Evolutionary conservation across 805 yeast species (phyloP), one percentile per base, ranked within the genome.

Genomic region (Komagataella pastoris): DNA sequence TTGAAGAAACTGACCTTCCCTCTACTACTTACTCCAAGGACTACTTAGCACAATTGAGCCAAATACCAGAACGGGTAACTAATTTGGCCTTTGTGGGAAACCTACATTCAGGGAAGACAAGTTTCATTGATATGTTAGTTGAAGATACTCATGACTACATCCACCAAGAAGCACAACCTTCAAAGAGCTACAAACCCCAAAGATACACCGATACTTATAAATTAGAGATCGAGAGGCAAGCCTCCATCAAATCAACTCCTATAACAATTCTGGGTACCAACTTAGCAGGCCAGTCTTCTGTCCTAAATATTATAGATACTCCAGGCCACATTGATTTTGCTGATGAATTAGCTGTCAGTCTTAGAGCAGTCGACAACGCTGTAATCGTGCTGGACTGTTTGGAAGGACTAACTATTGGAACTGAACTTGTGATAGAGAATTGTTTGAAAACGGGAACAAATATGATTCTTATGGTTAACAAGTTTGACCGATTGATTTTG

Each of bases 241-340:
- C 88, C 5, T 72, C 95, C 1, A 72, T 88, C 14, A 81, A 81
- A 58, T 50, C 83, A 1, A 67, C 83, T 1, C 81, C 88, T 0
- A 72, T 85, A 56, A 69, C 91, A 0, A 57, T 87, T 7, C 62
- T 90, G 6, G 63, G 83, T 14, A 77, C 75, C 0, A 79, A 79
- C 59, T 55, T 77, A 24, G 66, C 66, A 14, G 76, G 72, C 1
- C 78, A 76, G 54, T 82, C 95, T 0, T 65, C 69, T 17, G 77
- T 79, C 0, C 58, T 82, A 18, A 87, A 85, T 59, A 55, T 90
- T 0, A 56, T 88, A 0, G 99, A 95, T 59, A 72, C 96, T 0
- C 99, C 99, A 0, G 99, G 99, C 0, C 98, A 93, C 65, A 76
- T 78, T 0, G 83, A 88, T 60, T 93, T 93, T 60, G 67, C 72